Evolutionary conservation across 768 basidiomycete genomes (phyloP), one percentile per base, ranked within the genome.

Genomic region (Suillus weaverae): DNA sequence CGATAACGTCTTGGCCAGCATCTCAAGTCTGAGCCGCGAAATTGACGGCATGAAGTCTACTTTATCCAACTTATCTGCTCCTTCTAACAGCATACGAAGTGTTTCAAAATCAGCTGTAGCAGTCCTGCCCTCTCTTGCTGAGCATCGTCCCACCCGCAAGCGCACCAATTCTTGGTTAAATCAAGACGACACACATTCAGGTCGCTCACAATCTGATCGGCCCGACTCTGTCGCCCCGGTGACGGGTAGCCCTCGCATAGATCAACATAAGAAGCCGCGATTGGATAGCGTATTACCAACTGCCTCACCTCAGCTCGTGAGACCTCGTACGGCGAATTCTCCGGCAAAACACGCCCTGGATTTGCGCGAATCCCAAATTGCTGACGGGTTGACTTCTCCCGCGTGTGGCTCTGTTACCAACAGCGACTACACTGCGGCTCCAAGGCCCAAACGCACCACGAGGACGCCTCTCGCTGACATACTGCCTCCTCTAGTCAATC

Each of bases 1-100:
- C 0, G 70, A 71, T 26, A 62, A 61, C 60, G 66, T 76, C 10
- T 62, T 63, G 1, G 66, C 63, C 22, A 71, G 64, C 14, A 63
- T 70, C n/a, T 65, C 67, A 22, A 65, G 65, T 32, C 57, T 74
- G 62, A 67, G 68, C 8, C 62, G 38, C 8, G 54, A 41, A 26
- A 33, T 72, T 33, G 70, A 71, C 43, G 57, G 18, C 36, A 62
- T 69, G 8, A 67, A 67, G 61, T 65, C 65, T 20, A 61, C 54
- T 11, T 22, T 44, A 20, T 60, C 62, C 14, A 14, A 13, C 46
- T 3, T 26, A 26, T 39, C 60, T 22, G 30, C 35, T 20, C 57
- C 22, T 35, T 48, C 60, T n/a, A 8, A 39, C 32, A 33, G 32
- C 46, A 20, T 39, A 14, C 46, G 14, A 20, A 30, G 6, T 8